Evolutionary conservation across 2,329 filamentous ascomycete species (phyloP).

Genomic region (Exophiala xenobiotica): DNA sequence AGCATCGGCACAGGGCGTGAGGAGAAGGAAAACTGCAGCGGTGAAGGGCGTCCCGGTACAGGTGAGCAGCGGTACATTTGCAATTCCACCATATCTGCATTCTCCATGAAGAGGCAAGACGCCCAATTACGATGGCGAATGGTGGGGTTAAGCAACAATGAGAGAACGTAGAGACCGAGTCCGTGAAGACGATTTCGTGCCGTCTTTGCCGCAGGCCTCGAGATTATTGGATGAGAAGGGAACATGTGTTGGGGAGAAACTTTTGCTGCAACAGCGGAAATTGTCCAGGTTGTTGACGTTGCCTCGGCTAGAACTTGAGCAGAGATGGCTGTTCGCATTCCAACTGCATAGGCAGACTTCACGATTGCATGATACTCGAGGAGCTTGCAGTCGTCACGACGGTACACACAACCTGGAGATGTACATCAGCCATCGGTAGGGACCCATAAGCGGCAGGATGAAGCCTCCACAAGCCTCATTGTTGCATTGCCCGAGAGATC

Average conservation of each 20-base stretch:
- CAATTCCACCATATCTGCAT: not conserved
- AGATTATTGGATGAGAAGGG: not conserved
- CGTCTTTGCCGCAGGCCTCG: constrained; percentile 2
- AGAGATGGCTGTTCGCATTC: too few relatives aligned
- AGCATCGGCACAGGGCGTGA: not conserved
- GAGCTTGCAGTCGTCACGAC: too few relatives aligned
- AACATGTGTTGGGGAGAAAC: not conserved
- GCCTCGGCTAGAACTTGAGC: too few relatives aligned
- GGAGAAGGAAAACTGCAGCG: not conserved
- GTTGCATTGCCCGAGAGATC: too few relatives aligned
- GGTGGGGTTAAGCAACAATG: not conserved
- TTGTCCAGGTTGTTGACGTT: too few relatives aligned
- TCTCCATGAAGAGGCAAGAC: not conserved
- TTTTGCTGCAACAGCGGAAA: not conserved
- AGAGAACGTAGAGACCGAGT: not conserved
- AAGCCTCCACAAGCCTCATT: too few relatives aligned
- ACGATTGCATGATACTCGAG: too few relatives aligned
- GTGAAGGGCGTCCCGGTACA: not conserved
- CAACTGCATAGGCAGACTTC: too few relatives aligned
- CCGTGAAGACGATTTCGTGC: not conserved
- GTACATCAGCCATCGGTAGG: too few relatives aligned
- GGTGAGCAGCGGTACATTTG: not conserved
- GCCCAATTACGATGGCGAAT: not conserved
- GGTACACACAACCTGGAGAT: too few relatives aligned
- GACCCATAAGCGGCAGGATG: not conserved